Conservation (phyloP, 2,329 filamentous ascomycete species). For the Chaetomiaceae sp. region DNA sequence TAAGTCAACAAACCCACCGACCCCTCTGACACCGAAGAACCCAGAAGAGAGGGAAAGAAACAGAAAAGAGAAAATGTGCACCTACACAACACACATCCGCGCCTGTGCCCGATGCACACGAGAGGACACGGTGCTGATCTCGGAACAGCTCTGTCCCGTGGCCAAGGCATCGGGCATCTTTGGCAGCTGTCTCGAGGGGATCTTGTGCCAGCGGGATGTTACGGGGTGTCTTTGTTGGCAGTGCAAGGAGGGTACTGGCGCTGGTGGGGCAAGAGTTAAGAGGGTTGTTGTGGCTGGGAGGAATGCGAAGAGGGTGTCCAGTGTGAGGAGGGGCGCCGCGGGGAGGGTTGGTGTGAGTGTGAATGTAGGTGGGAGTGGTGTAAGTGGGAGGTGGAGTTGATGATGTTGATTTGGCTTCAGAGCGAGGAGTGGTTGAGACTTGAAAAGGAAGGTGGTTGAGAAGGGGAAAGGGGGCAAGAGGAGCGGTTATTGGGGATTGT, state of each 20-base stretch:
- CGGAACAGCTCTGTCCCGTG: constrained; percentile 34
- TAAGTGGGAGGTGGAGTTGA: not conserved
- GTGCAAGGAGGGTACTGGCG: constrained; percentile 25
- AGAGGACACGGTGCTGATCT: constrained; percentile 40
- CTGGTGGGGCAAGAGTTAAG: not conserved
- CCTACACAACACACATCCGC: constrained; percentile 37
- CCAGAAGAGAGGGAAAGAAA: constrained; percentile 19
- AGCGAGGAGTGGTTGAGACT: too few relatives aligned
- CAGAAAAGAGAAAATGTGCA: constrained; percentile 33
- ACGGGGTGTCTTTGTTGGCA: constrained; percentile 36
- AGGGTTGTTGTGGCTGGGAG: not conserved
- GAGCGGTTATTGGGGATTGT: too few relatives aligned
- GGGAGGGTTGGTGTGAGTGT: not conserved
- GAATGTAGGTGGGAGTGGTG: not conserved
- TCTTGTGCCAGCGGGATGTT: constrained; percentile 30
- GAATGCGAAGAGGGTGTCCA: too few relatives aligned
- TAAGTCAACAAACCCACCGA: not conserved
- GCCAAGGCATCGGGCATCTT: constrained; percentile 35
- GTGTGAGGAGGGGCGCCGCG: not conserved
- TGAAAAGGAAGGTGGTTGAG: not conserved
- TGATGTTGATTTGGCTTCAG: not conserved
- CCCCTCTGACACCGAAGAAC: not conserved
- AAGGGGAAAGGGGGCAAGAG: not conserved
- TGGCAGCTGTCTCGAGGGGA: constrained; percentile 36
- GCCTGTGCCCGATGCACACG: constrained; percentile 34